Evolutionary conservation across 495 filamentous ascomycete species (phyloP).

Genomic region (Talaromyces wortmannii): DNA sequence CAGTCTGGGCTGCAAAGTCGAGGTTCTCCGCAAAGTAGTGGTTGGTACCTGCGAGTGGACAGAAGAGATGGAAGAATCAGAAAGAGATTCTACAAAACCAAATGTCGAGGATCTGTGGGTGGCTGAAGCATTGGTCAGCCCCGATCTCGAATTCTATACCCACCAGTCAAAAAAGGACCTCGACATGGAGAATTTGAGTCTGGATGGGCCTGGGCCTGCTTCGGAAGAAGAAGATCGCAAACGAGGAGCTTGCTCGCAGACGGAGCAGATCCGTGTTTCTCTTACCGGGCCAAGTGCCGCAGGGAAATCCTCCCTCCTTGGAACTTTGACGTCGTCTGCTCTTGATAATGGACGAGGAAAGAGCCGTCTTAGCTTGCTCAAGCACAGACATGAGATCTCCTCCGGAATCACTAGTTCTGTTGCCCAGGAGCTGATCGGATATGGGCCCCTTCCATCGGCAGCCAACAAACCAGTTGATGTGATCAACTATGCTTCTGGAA

Average conservation of each 20-base stretch:
- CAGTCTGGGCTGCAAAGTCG: conserved; percentile 83
- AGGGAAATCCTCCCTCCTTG: conserved; percentile 87
- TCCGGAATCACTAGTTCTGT: conserved; percentile 92
- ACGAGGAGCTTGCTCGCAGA: conserved; percentile 28
- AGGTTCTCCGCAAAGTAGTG: conserved; percentile 72
- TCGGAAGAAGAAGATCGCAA: not conserved
- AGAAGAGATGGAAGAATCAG: conserved; percentile 20
- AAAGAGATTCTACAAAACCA: conserved; percentile 13
- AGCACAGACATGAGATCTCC: conserved; percentile 88
- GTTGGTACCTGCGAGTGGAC: conserved; percentile 84
- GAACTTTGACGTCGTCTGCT: conserved; percentile 78
- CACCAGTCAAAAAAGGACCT: conserved; percentile 5
- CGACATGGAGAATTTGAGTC: not conserved
- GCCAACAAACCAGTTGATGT: conserved; percentile 40
- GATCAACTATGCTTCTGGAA: conserved; percentile 79
- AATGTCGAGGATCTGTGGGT: conserved; percentile 67
- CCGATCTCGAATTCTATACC: conserved; percentile 43
- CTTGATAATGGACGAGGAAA: conserved; percentile 90
- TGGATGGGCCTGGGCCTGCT: not conserved
- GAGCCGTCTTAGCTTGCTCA: conserved; percentile 77
- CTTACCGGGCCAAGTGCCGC: conserved; percentile 87
- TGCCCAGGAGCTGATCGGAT: conserved; percentile 87
- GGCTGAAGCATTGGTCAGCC: conserved; percentile 74
- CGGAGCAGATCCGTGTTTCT: conserved; percentile 82
- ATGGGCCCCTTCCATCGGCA: conserved; percentile 29